These are phyloP conservation scores for Yamadazyma mexicana DNA, from an alignment of 1,139 yeast genomes.

Conservation along the genomic window DNA sequence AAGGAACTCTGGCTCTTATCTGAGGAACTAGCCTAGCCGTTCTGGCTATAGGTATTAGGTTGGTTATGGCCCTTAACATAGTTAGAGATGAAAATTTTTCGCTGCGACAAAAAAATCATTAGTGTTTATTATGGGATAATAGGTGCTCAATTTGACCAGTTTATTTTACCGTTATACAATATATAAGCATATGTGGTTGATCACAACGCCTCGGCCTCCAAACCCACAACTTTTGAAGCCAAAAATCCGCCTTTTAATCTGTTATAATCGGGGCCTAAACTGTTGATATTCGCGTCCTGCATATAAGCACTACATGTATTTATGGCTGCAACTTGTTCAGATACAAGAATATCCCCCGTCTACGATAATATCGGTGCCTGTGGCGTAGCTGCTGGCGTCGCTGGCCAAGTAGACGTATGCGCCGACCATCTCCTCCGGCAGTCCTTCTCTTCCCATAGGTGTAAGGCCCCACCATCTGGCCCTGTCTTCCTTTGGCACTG, in stretches of 20 bases:
- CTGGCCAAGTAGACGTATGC: slow-evolving; percentile 43
- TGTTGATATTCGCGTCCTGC: background rate
- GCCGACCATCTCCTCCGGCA: slow-evolving; percentile 42
- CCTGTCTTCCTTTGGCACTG: slow-evolving; percentile 35
- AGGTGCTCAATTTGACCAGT: too few species aligned
- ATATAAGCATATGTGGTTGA: too few species aligned
- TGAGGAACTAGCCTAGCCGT: background rate
- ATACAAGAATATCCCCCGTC: slow-evolving; percentile 44
- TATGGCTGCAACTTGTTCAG: slow-evolving; percentile 14
- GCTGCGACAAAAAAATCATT: background rate
- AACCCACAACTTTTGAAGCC: too few species aligned
- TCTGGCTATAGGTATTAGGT: slow-evolving; percentile 8
- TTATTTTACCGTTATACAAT: too few species aligned
- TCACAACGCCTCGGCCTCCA: too few species aligned
- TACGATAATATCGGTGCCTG: slow-evolving; percentile 46
- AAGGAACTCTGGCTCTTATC: background rate
- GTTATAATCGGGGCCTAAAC: background rate
- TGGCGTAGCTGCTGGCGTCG: slow-evolving; percentile 42
- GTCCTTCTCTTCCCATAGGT: slow-evolving; percentile 42
- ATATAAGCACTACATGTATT: background rate
- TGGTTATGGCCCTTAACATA: slow-evolving; percentile 10
- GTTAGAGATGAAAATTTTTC: slow-evolving; percentile 1
- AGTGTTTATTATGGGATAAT: background rate
- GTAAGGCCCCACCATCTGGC: slow-evolving; percentile 39
- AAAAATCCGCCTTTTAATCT: too few species aligned